Percentiles rank a stretch among this genome's conserved stretches.
These are phyloP conservation scores for Oldenlandia corymbosa DNA, from an alignment of 257 asterid species.

Conservation along the genomic window DNA sequence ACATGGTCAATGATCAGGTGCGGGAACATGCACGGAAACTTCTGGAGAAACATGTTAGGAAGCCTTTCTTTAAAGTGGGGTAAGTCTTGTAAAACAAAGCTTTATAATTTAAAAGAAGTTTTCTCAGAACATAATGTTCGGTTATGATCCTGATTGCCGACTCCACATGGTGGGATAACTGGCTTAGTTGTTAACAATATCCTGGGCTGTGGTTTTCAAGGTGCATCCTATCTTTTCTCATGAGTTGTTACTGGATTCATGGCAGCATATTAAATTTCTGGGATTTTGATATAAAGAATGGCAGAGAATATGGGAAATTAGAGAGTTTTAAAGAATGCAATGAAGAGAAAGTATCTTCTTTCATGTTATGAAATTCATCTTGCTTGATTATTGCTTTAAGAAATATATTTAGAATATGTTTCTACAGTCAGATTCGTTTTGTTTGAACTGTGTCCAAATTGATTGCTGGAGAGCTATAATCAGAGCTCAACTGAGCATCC, in stretches of 20 bases:
- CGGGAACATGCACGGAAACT: conserved; percentile 97
- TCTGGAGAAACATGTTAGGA: conserved; percentile 79
- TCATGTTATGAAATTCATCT: background rate
- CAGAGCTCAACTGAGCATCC: too few relatives aligned
- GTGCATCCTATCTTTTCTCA: background rate
- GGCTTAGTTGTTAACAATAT: too few relatives aligned
- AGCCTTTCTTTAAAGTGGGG: conserved; percentile 95
- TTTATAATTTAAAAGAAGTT: too few relatives aligned
- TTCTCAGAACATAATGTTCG: too few relatives aligned
- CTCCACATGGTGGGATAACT: too few relatives aligned
- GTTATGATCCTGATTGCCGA: too few relatives aligned
- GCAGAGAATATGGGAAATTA: background rate
- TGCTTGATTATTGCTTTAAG: too few relatives aligned
- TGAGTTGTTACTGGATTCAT: background rate
- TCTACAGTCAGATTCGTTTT: background rate
- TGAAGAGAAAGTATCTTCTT: background rate
- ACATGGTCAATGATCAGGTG: conserved; percentile 35
- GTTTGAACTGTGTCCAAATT: background rate
- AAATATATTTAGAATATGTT: background rate
- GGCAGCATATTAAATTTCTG: background rate
- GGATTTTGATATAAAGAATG: background rate
- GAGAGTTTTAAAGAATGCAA: background rate
- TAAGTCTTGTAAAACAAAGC: conserved; percentile 24
- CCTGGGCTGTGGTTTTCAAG: background rate
- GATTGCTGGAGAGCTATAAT: too few relatives aligned